Conservation (phyloP, 2,329 filamentous ascomycete genomes). For the Apiospora saccharicola region DNA sequence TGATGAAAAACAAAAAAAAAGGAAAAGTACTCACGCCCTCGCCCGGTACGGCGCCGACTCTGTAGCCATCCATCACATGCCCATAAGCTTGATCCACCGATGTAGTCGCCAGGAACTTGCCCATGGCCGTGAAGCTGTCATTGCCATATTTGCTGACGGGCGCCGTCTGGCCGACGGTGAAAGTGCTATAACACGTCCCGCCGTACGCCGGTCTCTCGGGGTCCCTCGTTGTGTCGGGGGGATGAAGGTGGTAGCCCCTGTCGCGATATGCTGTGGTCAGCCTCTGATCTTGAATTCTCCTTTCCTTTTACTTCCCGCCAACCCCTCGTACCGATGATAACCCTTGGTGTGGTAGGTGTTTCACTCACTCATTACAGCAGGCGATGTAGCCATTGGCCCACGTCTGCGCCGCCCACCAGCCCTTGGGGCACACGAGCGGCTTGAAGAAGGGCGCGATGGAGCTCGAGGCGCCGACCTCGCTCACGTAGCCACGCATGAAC, state of each 20-base stretch:
- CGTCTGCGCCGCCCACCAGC: constrained; percentile 27
- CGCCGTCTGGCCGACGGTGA: constrained; percentile 29
- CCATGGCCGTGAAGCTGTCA: constrained; percentile 25
- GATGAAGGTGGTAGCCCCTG: constrained; percentile 1
- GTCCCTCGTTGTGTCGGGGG: constrained; percentile 28
- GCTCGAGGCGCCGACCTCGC: constrained; percentile 28
- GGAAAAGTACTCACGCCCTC: background rate
- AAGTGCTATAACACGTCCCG: constrained; percentile 34
- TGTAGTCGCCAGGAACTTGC: constrained; percentile 24
- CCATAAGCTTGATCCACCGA: constrained; percentile 31
- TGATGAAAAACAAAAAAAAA: too few relatives aligned
- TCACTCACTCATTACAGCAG: constrained; percentile 34
- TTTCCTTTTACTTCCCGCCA: background rate
- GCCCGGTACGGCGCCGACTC: constrained; percentile 24
- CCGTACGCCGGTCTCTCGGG: constrained; percentile 35
- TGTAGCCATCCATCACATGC: constrained; percentile 34
- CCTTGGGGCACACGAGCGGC: constrained; percentile 33
- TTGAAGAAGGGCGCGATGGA: constrained; percentile 36
- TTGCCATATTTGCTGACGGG: constrained; percentile 30
- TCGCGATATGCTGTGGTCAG: background rate
- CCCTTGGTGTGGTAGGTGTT: too few relatives aligned
- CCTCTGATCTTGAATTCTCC: too few relatives aligned
- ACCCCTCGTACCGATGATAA: too few relatives aligned
- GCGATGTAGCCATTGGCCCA: constrained; percentile 32
- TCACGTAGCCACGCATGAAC: constrained; percentile 34